Percentiles rank a stretch among this genome's conserved stretches.
Evolutionary conservation across 805 yeast species (phyloP).

Genomic region (Ogataea naganishii): DNA sequence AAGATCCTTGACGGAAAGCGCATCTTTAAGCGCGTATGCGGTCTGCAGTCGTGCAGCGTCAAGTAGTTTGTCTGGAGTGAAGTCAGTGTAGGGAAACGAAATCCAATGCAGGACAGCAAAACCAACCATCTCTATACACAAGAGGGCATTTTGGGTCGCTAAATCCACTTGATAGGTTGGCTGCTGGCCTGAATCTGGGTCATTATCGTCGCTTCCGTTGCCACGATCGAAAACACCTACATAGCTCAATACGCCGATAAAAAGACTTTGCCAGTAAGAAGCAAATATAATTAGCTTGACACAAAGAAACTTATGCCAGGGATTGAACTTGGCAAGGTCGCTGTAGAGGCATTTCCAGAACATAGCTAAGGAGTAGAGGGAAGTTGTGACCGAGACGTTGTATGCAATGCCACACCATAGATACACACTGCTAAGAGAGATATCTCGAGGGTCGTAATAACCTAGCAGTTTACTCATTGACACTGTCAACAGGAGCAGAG

Average conservation of each 20-base stretch:
- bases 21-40: constrained; percentile 62
- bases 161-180: too few relatives aligned
- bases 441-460: constrained; percentile 40
- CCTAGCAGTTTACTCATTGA: constrained; percentile 38
- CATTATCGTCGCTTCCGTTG: constrained; percentile 18
- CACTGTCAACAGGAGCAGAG: constrained; percentile 58
- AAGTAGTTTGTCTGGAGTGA: constrained; percentile 50
- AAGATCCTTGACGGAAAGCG: constrained; percentile 70
- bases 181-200: constrained; percentile 32
- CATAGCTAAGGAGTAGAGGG: constrained; percentile 76
- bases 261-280: constrained; percentile 92
- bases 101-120: constrained; percentile 86
- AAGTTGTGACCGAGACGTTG: constrained; percentile 71
- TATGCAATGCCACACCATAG: constrained; percentile 64
- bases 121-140: constrained; percentile 76
- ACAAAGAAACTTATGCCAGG: constrained; percentile 88
- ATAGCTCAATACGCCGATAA: constrained; percentile 45
- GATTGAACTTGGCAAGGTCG: constrained; percentile 73
- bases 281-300: constrained; percentile 93
- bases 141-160: constrained; percentile 65
- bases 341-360: constrained; percentile 87
- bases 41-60: constrained; percentile 61
- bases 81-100: constrained; percentile 76
- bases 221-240: constrained; percentile 31
- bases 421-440: constrained; percentile 40